Conservation (phyloP, 805 yeast genomes). For the Starmerella apis region DNA sequence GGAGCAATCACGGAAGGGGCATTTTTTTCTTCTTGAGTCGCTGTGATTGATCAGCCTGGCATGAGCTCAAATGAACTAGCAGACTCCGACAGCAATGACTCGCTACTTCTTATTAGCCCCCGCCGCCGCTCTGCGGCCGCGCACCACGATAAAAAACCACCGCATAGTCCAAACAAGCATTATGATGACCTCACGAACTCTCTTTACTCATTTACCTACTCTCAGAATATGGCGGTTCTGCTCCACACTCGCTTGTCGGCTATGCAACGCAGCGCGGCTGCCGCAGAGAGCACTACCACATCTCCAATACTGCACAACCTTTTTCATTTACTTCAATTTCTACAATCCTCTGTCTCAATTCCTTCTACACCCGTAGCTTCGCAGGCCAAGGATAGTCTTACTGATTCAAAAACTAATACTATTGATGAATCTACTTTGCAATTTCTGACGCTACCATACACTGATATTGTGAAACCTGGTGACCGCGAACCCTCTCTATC, state of each 20-base stretch:
- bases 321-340: background rate
- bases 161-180: background rate
- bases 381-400: background rate
- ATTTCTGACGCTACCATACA: slow-evolving; percentile 8
- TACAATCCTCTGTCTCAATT: background rate
- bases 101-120: background rate
- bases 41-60: background rate
- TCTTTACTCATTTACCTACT: slow-evolving; percentile 23
- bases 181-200: slow-evolving; percentile 8
- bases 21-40: background rate
- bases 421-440: slow-evolving; percentile 13
- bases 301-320: background rate
- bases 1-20: background rate
- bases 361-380: background rate
- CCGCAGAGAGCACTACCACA: background rate
- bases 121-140: background rate
- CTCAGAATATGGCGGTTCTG: slow-evolving; percentile 19
- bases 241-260: slow-evolving; percentile 21
- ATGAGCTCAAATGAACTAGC: background rate
- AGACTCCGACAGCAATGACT: slow-evolving; percentile 1
- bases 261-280: slow-evolving; percentile 18
- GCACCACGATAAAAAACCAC: background rate
- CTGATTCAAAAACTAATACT: background rate
- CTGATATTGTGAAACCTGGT: background rate
- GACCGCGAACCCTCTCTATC: background rate